These are phyloP conservation scores for Populus tremula DNA, from an alignment of 345 rosid species.

Conservation along the genomic window DNA sequence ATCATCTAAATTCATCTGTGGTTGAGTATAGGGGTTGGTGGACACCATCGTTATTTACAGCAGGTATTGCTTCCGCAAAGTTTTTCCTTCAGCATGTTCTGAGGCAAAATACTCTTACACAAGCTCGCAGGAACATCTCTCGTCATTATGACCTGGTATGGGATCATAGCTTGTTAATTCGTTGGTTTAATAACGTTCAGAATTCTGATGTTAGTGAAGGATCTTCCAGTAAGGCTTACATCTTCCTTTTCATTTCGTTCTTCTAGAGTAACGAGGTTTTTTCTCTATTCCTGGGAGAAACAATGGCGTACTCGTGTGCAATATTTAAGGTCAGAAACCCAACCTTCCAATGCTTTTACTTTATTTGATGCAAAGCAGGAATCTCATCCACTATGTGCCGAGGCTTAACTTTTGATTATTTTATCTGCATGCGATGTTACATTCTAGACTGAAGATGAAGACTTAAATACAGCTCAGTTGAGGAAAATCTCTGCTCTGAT, in stretches of 20 bases:
- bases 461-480: constrained; percentile 67
- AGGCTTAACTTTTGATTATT: too few species aligned
- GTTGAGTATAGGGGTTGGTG: constrained; percentile 76
- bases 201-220: too few species aligned
- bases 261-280: constrained; percentile 79
- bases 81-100: constrained; percentile 71
- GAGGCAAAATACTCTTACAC: constrained; percentile 75
- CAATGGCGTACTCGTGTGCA: constrained; percentile 83
- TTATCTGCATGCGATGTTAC: not conserved
- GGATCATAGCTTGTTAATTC: not conserved
- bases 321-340: constrained; percentile 61
- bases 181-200: too few species aligned
- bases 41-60: constrained; percentile 79
- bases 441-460: constrained; percentile 38
- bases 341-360: not conserved
- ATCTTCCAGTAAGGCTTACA: not conserved
- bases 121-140: constrained; percentile 92
- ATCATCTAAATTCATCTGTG: too few species aligned
- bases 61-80: constrained; percentile 76
- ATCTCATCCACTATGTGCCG: not conserved
- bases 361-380: not conserved
- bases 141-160: constrained; percentile 89
- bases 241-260: not conserved
- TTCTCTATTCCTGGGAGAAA: constrained; percentile 74
- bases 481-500: constrained; percentile 67